Percentiles rank a stretch among this genome's conserved stretches.
Evolutionary conservation across 345 rosid species (phyloP).

Genomic region (Cardiospermum halicacabum): DNA sequence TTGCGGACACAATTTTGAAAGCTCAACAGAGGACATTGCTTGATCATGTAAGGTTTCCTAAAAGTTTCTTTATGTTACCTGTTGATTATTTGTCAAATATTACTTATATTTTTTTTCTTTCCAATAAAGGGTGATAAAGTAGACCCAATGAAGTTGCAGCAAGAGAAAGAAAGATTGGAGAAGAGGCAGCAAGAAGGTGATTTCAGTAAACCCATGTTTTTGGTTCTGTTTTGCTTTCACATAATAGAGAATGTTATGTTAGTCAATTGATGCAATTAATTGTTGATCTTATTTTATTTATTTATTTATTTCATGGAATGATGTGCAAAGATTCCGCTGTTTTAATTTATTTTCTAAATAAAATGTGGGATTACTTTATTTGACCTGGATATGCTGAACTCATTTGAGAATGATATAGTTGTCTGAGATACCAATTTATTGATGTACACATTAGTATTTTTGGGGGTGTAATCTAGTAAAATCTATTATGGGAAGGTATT

Average conservation of each 20-base stretch:
- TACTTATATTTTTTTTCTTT: background rate
- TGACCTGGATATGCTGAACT: background rate
- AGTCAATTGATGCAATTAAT: background rate
- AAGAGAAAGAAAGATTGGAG: constrained; percentile 65
- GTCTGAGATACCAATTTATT: background rate
- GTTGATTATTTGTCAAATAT: background rate
- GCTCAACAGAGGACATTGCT: constrained; percentile 62
- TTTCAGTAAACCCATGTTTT: background rate
- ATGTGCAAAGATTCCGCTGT: background rate
- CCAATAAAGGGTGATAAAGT: constrained; percentile 52
- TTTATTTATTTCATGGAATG: background rate
- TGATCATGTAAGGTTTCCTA: constrained; percentile 41
- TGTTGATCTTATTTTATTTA: background rate
- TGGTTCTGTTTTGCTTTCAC: background rate
- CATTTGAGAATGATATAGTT: background rate
- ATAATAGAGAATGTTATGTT: background rate
- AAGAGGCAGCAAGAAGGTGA: constrained; percentile 72
- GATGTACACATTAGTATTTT: too few species aligned
- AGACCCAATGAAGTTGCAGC: constrained; percentile 51
- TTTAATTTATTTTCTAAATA: background rate
- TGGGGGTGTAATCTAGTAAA: too few species aligned
- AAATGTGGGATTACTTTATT: background rate
- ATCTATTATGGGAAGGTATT: too few species aligned
- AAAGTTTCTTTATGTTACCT: background rate
- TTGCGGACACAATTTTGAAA: constrained; percentile 68